Conservation (phyloP, 352 stramenopile species). For the Phytophthora foliorum region DNA sequence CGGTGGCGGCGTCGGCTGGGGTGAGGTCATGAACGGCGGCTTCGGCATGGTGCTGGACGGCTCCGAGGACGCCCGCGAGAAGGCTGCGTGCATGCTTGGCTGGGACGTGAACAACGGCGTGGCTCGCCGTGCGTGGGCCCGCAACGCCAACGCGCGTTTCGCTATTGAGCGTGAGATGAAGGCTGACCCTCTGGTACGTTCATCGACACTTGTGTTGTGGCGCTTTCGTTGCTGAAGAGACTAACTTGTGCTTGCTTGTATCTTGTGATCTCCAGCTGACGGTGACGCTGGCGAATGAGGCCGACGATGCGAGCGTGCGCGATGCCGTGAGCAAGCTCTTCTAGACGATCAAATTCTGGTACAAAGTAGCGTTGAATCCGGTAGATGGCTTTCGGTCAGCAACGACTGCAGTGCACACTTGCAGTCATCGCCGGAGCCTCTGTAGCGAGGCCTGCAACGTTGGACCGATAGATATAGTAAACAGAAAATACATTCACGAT, state of each 20-base stretch:
- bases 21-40: slow-evolving; percentile 90
- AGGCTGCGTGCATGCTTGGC: slow-evolving; percentile 80
- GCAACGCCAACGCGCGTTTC: slow-evolving; percentile 88
- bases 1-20: slow-evolving; percentile 89
- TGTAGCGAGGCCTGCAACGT: neutral
- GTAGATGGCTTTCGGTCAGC: neutral
- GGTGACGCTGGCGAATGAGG: slow-evolving; percentile 62
- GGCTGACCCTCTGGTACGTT: slow-evolving; percentile 69
- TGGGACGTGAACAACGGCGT: slow-evolving; percentile 94
- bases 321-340: slow-evolving; percentile 60
- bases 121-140: slow-evolving; percentile 78
- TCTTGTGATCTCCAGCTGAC: slow-evolving; percentile 47
- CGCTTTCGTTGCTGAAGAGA: neutral
- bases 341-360: slow-evolving; percentile 31
- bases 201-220: neutral
- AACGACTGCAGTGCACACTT: neutral
- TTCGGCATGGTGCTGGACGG: slow-evolving; percentile 92
- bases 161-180: slow-evolving; percentile 89
- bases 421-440: neutral
- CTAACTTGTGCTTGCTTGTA: slow-evolving; percentile 23
- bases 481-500: slow-evolving; percentile 19
- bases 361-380: slow-evolving; percentile 20
- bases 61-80: slow-evolving; percentile 66
- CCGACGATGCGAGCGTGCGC: slow-evolving; percentile 54
- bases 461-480: slow-evolving; percentile 21